Evolutionary conservation across 1,284 basidiomycete genomes (phyloP).

Genomic region (Omphalotus olearius): DNA sequence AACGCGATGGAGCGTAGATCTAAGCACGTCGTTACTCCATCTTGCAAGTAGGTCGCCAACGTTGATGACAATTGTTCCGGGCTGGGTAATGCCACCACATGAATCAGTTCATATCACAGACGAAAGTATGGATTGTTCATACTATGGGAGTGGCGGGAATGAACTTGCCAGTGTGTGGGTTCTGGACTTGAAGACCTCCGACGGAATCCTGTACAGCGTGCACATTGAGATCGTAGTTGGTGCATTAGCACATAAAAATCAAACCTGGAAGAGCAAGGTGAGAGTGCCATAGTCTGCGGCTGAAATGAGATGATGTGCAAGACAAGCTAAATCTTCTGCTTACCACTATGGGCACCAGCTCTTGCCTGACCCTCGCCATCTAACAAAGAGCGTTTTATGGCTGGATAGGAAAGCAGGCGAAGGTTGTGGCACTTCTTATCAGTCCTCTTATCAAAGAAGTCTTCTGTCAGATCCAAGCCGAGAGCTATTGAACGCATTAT

Average conservation of each 20-base stretch:
- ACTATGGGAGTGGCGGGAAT: conserved; percentile 75
- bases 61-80: conserved; percentile 80
- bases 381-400: conserved; percentile 57
- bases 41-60: conserved; percentile 79
- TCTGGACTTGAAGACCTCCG: conserved; percentile 81
- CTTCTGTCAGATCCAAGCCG: conserved; percentile 67
- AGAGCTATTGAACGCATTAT: conserved; percentile 82
- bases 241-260: not conserved
- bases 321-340: conserved; percentile 12
- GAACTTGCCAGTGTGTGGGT: conserved; percentile 68
- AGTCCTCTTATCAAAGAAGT: conserved; percentile 71
- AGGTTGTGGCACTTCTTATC: conserved; percentile 76
- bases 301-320: conserved; percentile 6
- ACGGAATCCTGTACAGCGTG: conserved; percentile 47
- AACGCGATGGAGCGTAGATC: conserved; percentile 79
- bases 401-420: conserved; percentile 71
- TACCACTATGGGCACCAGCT: conserved; percentile 76
- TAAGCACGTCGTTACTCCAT: conserved; percentile 80
- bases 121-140: conserved; percentile 24
- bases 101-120: conserved; percentile 9
- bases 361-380: conserved; percentile 66
- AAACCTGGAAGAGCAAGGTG: conserved; percentile 73
- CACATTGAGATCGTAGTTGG: not conserved
- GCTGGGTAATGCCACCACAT: conserved; percentile 31
- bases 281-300: conserved; percentile 74